A percentile compares a stretch with the other conserved stretches of the same genome.
phyloP scores from a whole-genome alignment of 805 yeast genomes.

The Nakazawaea peltata region DNA sequence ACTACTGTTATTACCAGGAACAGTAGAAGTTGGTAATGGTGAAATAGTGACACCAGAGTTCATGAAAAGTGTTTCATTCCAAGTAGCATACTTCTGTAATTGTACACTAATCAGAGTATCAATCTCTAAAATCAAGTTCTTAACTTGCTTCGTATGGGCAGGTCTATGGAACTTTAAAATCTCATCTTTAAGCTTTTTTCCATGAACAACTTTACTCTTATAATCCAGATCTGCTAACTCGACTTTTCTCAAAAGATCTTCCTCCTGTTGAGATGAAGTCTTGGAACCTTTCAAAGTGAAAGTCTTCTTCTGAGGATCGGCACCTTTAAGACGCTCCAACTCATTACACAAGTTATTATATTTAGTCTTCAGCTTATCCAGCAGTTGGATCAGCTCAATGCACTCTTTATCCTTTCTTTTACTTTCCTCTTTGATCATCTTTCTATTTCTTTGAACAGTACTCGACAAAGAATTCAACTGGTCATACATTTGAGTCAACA shows the following conservation, averaged over 20 bases:
- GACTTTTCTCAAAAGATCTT: constrained; percentile 74
- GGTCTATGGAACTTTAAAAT: constrained; percentile 74
- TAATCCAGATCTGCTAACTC: constrained; percentile 83
- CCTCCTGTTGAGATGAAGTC: constrained; percentile 83
- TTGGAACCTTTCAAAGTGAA: constrained; percentile 74
- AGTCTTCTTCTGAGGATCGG: constrained; percentile 79
- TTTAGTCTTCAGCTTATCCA: constrained; percentile 79
- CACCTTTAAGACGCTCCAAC: constrained; percentile 63
- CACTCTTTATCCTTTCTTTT: constrained; percentile 79
- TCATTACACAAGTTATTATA: constrained; percentile 81
- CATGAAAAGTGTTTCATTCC: constrained; percentile 74
- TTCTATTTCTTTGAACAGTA: constrained; percentile 66
- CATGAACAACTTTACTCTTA: constrained; percentile 63
- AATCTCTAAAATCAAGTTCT: constrained; percentile 72
- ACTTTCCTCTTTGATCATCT: constrained; percentile 74
- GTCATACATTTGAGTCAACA: constrained; percentile 77
- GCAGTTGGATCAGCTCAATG: constrained; percentile 68
- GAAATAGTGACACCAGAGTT: constrained; percentile 78
- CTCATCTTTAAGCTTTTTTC: constrained; percentile 67
- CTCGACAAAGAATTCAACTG: constrained; percentile 67
- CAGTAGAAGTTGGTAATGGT: constrained; percentile 41
- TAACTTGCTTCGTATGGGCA: constrained; percentile 57
- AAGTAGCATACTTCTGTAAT: constrained; percentile 80
- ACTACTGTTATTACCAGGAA: neutral
- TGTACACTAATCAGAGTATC: constrained; percentile 88